Conservation (phyloP, 106 monocot species). For the Platanthera zijinensis region DNA sequence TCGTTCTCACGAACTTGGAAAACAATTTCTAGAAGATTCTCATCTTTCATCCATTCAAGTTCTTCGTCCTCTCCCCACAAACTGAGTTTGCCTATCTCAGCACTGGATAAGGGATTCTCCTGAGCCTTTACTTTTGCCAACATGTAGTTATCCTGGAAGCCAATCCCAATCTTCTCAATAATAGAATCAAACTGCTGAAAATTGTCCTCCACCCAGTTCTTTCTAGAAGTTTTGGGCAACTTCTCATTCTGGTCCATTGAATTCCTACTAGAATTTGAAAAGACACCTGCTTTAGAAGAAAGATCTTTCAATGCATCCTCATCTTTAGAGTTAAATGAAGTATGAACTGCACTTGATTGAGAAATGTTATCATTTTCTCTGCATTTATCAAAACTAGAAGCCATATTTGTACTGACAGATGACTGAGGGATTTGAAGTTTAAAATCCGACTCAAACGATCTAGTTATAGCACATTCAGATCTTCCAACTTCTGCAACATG, state of each 20-base stretch:
- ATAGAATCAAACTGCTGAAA: conserved; percentile 50
- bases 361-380: conserved; percentile 5
- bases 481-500: conserved; percentile 8
- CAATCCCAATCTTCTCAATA: conserved; percentile 44
- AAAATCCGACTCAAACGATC: neutral
- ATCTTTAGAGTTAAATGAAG: neutral
- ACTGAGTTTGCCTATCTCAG: conserved; percentile 41
- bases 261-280: conserved; percentile 12
- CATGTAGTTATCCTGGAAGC: conserved; percentile 65
- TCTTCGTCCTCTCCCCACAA: conserved; percentile 34
- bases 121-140: conserved; percentile 55
- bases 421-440: neutral
- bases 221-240: conserved; percentile 7
- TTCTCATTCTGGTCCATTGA: conserved; percentile 3
- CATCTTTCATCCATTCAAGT: conserved; percentile 87
- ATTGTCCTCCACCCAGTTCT: conserved; percentile 53
- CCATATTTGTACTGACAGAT: neutral
- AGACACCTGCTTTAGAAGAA: conserved; percentile 8
- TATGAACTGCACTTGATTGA: neutral
- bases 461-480: neutral
- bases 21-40: conserved; percentile 64
- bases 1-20: conserved; percentile 78
- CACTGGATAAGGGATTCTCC: conserved; percentile 19
- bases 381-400: conserved; percentile 3
- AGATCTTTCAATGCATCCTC: neutral